Base-by-base conservation (phyloP, 2,329 filamentous ascomycete species). In the Aspergillus oerlinghausenensis region DNA sequence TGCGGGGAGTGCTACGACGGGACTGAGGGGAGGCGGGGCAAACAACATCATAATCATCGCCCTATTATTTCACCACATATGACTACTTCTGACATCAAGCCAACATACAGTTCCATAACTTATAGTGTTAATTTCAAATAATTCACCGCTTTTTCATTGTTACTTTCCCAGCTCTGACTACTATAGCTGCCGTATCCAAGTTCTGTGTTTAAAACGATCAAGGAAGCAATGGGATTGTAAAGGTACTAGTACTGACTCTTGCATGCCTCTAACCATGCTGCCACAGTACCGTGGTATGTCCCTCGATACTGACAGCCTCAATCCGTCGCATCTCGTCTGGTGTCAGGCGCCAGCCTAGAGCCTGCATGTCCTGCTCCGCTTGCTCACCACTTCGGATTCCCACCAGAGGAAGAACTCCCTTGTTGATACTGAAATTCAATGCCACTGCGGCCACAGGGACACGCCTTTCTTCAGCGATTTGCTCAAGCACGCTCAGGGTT, bases 351-450 rank as follows among this genome's bases (percentile, higher is more conserved):
- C 77, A 79, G 1, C 75, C 76, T 14, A 76, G 62, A 49, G 70
- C 73, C 61, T 70, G 65, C 57, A 72, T 72, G 54, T 75, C 70
- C 54, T 75, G 67, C 54, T 72, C 64, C 5, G 73, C 75, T 66
- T 79, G 76, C n/a, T 71, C 68, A 17, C 67, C 60, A 48, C 74
- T 76, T 48, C 76, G 70, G 3, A 77, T 66, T 0, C 76, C 77
- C 4, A 76, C 74, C 2, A 79, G 60, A 0, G 77, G 77, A 5
- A 77, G 65, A 7, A 73, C 73, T 0, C 77, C 77, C 64, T 79
- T 80, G 50, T 72, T 72, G 29, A 79, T 70, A 9, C 73, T 73
- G 60, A 74, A 79, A 58, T 80, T 80, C 32, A 80, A 59, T 38
- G 76, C 75, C 3, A 79, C 73, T 1, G 76, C 75, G 26, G 73